Conservation (phyloP, 371 early-diverging fungal genomes). For the Zychaea mexicana region DNA sequence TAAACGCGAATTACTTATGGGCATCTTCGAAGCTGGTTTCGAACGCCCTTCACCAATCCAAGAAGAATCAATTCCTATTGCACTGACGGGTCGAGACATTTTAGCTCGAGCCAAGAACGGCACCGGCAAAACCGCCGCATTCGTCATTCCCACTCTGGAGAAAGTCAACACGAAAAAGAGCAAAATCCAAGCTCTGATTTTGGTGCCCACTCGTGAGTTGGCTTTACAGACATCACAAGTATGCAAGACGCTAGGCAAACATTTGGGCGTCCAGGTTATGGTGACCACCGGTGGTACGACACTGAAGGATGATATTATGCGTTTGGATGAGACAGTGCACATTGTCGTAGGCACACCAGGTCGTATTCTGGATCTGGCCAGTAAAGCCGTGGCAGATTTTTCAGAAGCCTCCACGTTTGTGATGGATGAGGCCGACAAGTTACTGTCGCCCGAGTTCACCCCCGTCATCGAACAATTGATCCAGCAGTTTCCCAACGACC, state of each 20-base stretch:
- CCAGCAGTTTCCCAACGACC: conserved; percentile 76
- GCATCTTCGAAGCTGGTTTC: conserved; percentile 98
- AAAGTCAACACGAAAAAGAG: conserved; percentile 83
- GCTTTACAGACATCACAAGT: conserved; percentile 97
- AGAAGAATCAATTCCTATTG: conserved; percentile 98
- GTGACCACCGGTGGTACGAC: conserved; percentile 97
- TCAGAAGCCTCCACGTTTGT: conserved; percentile 87
- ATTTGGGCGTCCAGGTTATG: conserved; percentile 93
- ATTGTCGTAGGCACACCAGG: conserved; percentile 98
- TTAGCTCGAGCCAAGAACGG: conserved; percentile 98
- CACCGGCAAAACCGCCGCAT: conserved; percentile 99
- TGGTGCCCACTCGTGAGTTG: conserved; percentile 98
- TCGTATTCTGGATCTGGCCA: conserved; percentile 94
- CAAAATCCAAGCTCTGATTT: conserved; percentile 83
- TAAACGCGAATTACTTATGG: conserved; percentile 97
- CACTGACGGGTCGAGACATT: conserved; percentile 94
- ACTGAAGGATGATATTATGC: conserved; percentile 97
- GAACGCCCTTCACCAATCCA: conserved; percentile 99
- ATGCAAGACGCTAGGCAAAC: conserved; percentile 92
- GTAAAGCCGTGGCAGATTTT: conserved; percentile 87
- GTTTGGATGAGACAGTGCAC: conserved; percentile 90
- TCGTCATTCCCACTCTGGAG: conserved; percentile 94
- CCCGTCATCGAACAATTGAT: conserved; percentile 96
- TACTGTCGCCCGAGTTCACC: conserved; percentile 94
- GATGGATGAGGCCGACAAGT: conserved; percentile 99